These are phyloP conservation scores for Russula vinacea DNA, from an alignment of 768 basidiomycete genomes.

Conservation along the genomic window DNA sequence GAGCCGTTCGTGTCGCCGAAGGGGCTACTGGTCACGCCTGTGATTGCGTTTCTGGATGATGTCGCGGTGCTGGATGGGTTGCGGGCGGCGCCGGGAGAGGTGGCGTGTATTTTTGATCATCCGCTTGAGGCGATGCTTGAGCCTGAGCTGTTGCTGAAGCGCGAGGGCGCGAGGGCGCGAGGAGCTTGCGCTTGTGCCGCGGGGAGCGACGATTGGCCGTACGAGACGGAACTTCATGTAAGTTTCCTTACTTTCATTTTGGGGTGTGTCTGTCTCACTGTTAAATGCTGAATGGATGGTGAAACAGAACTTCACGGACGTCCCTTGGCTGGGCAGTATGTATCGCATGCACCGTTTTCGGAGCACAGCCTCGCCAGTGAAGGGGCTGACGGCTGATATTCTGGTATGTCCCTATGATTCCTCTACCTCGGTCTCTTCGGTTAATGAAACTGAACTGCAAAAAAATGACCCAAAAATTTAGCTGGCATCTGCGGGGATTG, in stretches of 20 bases:
- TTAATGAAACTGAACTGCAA: not conserved
- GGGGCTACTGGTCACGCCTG: conserved; percentile 71
- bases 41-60: conserved; percentile 67
- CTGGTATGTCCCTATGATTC: conserved; percentile 48
- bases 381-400: conserved; percentile 81
- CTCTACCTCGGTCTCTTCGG: not conserved
- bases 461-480: too few relatives aligned
- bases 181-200: conserved; percentile 46
- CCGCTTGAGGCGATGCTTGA: conserved; percentile 72
- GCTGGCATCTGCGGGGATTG: conserved; percentile 68
- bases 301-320: conserved; percentile 48
- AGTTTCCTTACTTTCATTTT: not conserved
- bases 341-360: conserved; percentile 88
- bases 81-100: conserved; percentile 60
- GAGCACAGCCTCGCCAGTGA: conserved; percentile 72
- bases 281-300: not conserved
- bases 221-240: conserved; percentile 69
- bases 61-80: conserved; percentile 50
- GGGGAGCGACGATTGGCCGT: conserved; percentile 77
- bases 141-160: conserved; percentile 43
- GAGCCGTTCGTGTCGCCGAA: conserved; percentile 68
- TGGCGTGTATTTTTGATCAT: conserved; percentile 76
- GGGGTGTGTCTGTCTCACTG: not conserved
- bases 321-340: conserved; percentile 46
- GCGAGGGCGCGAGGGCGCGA: conserved; percentile 35